Evolutionary conservation across 1,284 basidiomycete genomes (phyloP), one percentile per base, ranked within the genome.

Genomic region (Cutaneotrichosporon mucoides): DNA sequence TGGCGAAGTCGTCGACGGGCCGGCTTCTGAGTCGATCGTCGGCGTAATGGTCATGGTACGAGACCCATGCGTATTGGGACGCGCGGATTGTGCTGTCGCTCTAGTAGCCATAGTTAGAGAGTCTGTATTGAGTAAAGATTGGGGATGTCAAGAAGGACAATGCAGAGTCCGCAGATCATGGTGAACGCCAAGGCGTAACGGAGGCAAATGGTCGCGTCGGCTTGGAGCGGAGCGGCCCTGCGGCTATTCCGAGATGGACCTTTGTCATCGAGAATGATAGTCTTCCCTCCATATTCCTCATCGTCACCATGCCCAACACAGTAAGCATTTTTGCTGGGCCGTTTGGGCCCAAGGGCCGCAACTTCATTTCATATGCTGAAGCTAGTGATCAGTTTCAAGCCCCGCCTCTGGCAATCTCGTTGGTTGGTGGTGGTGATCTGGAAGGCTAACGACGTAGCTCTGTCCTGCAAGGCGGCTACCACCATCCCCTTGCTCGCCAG

Each of bases 391-490:
- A 57, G 60, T 68, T 68, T 50, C 60, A 61, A 62, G 65, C 66
- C 6, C 68, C 71, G 6, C 59, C 60, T 42, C 67, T 76, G 38
- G 69, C 70, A 12, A 68, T 76, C 50, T 67, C 68, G 73, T 73
- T 34, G 42, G 72, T 24, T 24, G 24, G 24, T 24, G 24, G 24
- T 24, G 24, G 24, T 24, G 24, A 24, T 24, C 24, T 24, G 24
- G 24, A 24, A 24, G 24, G 24, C 24, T 24, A 24, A 24, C 24
- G 24, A 24, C 24, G 24, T 62, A 85, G 84, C 36, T 93, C 91
- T 9, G 84, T 94, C 68, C 84, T 96, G 24, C 91, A 94, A 75
- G 92, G 93, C 61, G 92, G 93, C 41, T 94, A 94, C 80, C 87
- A 90, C 64, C 91, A 95, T 78, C 88, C 92, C 6, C 83, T 91